Percentiles rank a stretch among this genome's conserved stretches.
These are phyloP conservation scores for Pseudofabraea citricarpa DNA, from an alignment of 2,329 filamentous ascomycete genomes.

Conservation along the genomic window DNA sequence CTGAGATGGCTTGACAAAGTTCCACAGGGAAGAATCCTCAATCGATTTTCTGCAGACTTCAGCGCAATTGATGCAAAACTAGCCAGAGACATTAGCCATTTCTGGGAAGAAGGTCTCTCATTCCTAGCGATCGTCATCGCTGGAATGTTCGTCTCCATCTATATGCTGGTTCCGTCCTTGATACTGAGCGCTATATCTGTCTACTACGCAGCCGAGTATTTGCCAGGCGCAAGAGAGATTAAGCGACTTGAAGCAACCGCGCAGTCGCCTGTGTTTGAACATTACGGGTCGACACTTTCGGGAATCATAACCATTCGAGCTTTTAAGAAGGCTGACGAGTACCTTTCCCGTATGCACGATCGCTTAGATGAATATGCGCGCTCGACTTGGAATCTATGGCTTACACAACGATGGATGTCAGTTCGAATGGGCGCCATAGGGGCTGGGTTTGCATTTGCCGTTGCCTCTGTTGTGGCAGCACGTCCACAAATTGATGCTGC, in stretches of 20 bases:
- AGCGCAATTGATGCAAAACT: constrained; percentile 64
- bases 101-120: constrained; percentile 49
- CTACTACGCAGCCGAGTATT: constrained; percentile 50
- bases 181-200: constrained; percentile 8
- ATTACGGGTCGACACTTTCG: constrained; percentile 62
- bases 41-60: constrained; percentile 74
- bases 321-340: constrained; percentile 61
- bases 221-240: constrained; percentile 63
- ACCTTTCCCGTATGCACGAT: constrained; percentile 61
- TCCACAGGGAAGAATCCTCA: constrained; percentile 68
- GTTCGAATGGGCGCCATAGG: constrained; percentile 68
- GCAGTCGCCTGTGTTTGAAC: constrained; percentile 68
- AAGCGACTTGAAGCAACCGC: constrained; percentile 71
- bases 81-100: constrained; percentile 57
- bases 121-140: constrained; percentile 62
- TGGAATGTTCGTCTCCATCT: constrained; percentile 56
- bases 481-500: constrained; percentile 58
- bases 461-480: constrained; percentile 58
- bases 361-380: constrained; percentile 62
- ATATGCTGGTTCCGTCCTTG: constrained; percentile 56
- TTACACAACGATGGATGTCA: constrained; percentile 67
- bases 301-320: constrained; percentile 71
- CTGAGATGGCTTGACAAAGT: constrained; percentile 75
- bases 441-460: constrained; percentile 60
- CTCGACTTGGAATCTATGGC: constrained; percentile 59